Evolutionary conservation across 164 flowering plant genomes (phyloP).

Genomic region (Pachysandra terminalis): DNA sequence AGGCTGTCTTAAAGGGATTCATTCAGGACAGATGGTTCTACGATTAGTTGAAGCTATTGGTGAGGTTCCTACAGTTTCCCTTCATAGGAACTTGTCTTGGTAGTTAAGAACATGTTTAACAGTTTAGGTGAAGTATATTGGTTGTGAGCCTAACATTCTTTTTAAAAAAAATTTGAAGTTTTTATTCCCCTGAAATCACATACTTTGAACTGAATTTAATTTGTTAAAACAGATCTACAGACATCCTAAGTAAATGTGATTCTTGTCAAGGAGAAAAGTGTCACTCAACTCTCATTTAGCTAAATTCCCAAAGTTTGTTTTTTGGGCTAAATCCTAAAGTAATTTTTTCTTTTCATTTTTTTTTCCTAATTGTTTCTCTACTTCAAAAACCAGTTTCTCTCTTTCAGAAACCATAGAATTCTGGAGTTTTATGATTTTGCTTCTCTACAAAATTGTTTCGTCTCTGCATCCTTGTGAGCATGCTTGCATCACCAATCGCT

Average conservation of each 20-base stretch:
- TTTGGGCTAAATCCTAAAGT: background rate
- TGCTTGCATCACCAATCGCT: background rate
- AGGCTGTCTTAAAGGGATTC: slow-evolving; percentile 80
- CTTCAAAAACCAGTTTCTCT: too few relatives aligned
- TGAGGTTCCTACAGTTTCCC: slow-evolving; percentile 29
- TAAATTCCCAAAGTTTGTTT: too few relatives aligned
- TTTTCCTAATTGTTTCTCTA: too few relatives aligned
- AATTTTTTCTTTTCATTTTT: too few relatives aligned
- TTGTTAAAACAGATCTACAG: background rate
- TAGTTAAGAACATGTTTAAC: background rate
- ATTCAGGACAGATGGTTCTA: slow-evolving; percentile 91
- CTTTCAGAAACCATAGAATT: too few relatives aligned
- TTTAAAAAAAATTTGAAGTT: too few relatives aligned
- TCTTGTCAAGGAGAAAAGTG: background rate
- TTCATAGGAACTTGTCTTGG: background rate
- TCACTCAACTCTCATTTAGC: background rate
- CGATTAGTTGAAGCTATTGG: slow-evolving; percentile 97
- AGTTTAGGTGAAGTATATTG: background rate
- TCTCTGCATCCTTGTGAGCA: background rate
- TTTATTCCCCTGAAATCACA: background rate
- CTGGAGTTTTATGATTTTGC: background rate
- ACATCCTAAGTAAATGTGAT: background rate
- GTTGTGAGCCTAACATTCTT: too few relatives aligned
- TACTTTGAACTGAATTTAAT: background rate
- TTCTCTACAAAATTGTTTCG: background rate